Percentiles rank a stretch among this genome's conserved stretches.
Evolutionary conservation across 2,329 filamentous ascomycete species (phyloP).

Genomic region (Cordyceps militaris): DNA sequence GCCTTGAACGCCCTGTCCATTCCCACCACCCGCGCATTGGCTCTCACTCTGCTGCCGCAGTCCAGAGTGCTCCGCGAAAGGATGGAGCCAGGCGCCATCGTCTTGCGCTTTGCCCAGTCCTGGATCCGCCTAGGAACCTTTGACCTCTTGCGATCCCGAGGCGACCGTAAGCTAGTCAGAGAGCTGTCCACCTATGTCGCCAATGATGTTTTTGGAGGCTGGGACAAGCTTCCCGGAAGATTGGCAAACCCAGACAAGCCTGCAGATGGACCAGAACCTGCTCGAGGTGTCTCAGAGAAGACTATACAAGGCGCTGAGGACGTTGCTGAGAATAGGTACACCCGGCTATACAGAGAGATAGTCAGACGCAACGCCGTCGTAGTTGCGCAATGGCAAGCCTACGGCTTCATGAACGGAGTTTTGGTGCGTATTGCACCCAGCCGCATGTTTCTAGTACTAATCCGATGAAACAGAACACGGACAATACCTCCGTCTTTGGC

Average conservation of each 20-base stretch:
- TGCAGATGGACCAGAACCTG: constrained; percentile 33
- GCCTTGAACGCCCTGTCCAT: constrained; percentile 78
- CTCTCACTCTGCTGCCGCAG: constrained; percentile 69
- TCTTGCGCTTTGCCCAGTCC: constrained; percentile 80
- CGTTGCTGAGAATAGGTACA: constrained; percentile 75
- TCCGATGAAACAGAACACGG: constrained; percentile 58
- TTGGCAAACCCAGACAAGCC: constrained; percentile 45
- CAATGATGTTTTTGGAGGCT: constrained; percentile 81
- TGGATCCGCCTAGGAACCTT: constrained; percentile 96
- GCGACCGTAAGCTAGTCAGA: constrained; percentile 68
- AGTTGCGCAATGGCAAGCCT: constrained; percentile 92
- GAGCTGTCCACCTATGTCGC: constrained; percentile 75
- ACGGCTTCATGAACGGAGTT: constrained; percentile 98
- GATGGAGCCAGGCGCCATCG: constrained; percentile 84
- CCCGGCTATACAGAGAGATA: constrained; percentile 80
- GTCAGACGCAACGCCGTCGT: constrained; percentile 77
- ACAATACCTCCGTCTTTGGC: constrained; percentile 89
- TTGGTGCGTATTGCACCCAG: constrained; percentile 35
- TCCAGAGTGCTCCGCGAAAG: constrained; percentile 69
- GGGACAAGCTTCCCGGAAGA: constrained; percentile 70
- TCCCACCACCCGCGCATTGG: constrained; percentile 78
- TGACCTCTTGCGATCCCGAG: constrained; percentile 77
- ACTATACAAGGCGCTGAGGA: constrained; percentile 60
- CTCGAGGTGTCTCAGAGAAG: constrained; percentile 47
- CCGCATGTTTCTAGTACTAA: constrained; percentile 17